Evolutionary conservation across 495 filamentous ascomycete genomes (phyloP).

Genomic region (Cetradonia linearis): DNA sequence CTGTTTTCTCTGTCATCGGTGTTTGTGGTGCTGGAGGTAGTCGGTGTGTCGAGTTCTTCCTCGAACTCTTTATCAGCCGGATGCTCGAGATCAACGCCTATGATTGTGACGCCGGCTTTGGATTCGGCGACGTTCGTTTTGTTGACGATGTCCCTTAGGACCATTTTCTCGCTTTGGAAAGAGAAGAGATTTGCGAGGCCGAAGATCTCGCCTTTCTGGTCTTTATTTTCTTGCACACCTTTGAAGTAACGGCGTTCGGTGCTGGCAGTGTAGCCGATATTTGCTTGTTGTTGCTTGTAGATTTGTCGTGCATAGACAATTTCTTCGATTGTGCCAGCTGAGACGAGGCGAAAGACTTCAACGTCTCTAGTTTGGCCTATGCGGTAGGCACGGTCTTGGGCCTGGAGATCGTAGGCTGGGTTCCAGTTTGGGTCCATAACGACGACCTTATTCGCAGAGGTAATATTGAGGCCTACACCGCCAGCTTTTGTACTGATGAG

Average conservation of each 20-base stretch:
- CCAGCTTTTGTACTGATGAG: conserved; percentile 90
- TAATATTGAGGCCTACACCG: conserved; percentile 87
- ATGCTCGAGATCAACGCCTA: conserved; percentile 59
- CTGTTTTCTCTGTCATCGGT: conserved; percentile 43
- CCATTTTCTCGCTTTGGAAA: conserved; percentile 66
- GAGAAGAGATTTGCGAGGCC: conserved; percentile 80
- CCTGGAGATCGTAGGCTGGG: conserved; percentile 84
- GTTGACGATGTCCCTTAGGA: conserved; percentile 88
- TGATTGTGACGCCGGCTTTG: conserved; percentile 69
- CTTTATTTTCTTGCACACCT: conserved; percentile 75
- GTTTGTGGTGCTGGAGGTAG: neutral
- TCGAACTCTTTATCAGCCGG: conserved; percentile 30
- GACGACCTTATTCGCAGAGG: conserved; percentile 95
- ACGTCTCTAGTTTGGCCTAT: conserved; percentile 91
- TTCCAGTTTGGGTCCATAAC: conserved; percentile 99
- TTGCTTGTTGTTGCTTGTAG: conserved; percentile 98
- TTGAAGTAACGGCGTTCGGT: conserved; percentile 92
- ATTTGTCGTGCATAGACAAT: conserved; percentile 96
- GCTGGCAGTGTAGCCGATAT: conserved; percentile 91
- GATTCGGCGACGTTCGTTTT: conserved; percentile 96
- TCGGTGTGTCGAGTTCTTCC: conserved; percentile 40
- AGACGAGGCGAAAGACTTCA: conserved; percentile 92
- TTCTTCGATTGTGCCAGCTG: conserved; percentile 88
- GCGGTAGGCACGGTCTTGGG: conserved; percentile 91
- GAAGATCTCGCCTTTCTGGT: conserved; percentile 86